phyloP scores from a whole-genome alignment of 2,329 filamentous ascomycete genomes.

The Colletotrichum abscissum region DNA sequence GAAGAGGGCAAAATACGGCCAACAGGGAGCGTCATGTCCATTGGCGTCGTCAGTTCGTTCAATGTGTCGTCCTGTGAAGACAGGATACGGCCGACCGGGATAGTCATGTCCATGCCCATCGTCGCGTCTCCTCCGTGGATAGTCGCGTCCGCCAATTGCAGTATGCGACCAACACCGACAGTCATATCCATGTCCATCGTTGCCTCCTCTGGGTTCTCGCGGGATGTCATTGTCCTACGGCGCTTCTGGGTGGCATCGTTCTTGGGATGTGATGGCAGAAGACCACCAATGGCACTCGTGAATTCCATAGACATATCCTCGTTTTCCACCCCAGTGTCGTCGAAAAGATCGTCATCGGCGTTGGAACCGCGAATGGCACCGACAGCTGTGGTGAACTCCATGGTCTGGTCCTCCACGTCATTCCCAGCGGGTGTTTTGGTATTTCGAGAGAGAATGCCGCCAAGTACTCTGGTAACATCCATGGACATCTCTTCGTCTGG shows the following conservation, averaged over 20 bases:
- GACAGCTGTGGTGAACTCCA: constrained; percentile 87
- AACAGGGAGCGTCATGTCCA: constrained; percentile 73
- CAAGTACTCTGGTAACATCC: constrained; percentile 89
- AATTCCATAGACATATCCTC: constrained; percentile 86
- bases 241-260: constrained; percentile 25
- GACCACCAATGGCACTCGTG: constrained; percentile 71
- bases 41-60: constrained; percentile 49
- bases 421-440: constrained; percentile 12
- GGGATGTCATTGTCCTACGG: constrained; percentile 40
- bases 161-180: constrained; percentile 65
- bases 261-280: constrained; percentile 51
- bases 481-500: constrained; percentile 83
- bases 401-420: constrained; percentile 71
- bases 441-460: constrained; percentile 74
- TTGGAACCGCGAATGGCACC: constrained; percentile 70
- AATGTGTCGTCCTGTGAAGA: constrained; percentile 54
- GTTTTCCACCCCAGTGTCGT: constrained; percentile 55
- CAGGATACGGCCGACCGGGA: constrained; percentile 65
- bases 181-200: constrained; percentile 71
- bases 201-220: constrained; percentile 44
- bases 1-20: constrained; percentile 61
- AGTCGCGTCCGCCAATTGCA: constrained; percentile 44
- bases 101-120: constrained; percentile 76
- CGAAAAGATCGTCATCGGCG: constrained; percentile 41
- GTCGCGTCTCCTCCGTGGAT: constrained; percentile 52